Evolutionary conservation across 768 basidiomycete genomes (phyloP).

Genomic region (Tricholoma bakamatsutake): DNA sequence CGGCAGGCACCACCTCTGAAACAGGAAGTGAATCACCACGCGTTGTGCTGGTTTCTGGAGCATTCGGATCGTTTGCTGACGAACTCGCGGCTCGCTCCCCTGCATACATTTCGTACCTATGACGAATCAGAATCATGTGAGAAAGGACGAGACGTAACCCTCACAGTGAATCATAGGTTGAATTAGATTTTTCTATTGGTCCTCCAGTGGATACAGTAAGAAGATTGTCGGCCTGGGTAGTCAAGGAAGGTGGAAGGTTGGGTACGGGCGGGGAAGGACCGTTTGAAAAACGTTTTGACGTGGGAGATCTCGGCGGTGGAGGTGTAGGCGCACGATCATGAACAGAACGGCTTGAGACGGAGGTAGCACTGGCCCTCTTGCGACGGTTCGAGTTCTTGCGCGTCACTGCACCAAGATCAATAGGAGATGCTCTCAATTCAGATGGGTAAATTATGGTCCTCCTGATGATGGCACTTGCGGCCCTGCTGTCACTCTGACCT

Average conservation of each 20-base stretch:
- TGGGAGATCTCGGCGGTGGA: conserved; percentile 63
- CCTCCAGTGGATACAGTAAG: conserved; percentile 30
- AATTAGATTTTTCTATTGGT: conserved; percentile 58
- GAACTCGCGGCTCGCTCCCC: conserved; percentile 43
- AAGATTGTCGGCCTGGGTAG: conserved; percentile 35
- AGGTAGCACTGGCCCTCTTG: conserved; percentile 54
- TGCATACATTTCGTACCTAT: conserved; percentile 76
- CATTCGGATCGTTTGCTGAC: conserved; percentile 25
- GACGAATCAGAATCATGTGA: conserved; percentile 18
- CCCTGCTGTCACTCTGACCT: conserved; percentile 26
- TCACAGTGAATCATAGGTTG: conserved; percentile 75
- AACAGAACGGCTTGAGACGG: conserved; percentile 64
- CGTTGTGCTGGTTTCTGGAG: conserved; percentile 25
- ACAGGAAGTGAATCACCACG: conserved; percentile 23
- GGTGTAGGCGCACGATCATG: conserved; percentile 82
- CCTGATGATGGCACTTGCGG: conserved; percentile 53
- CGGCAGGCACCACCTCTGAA: conserved; percentile 51
- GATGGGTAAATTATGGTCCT: conserved; percentile 78
- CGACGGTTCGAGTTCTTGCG: conserved; percentile 56
- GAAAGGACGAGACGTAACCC: conserved; percentile 23
- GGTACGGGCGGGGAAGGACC: conserved; percentile 69
- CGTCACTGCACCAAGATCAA: conserved; percentile 49
- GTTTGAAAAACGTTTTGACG: conserved; percentile 55
- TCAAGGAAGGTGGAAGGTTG: conserved; percentile 48
- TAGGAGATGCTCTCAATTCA: conserved; percentile 50